Evolutionary conservation across 1,284 basidiomycete genomes (phyloP).

Genomic region (Rhodotorula sp.): DNA sequence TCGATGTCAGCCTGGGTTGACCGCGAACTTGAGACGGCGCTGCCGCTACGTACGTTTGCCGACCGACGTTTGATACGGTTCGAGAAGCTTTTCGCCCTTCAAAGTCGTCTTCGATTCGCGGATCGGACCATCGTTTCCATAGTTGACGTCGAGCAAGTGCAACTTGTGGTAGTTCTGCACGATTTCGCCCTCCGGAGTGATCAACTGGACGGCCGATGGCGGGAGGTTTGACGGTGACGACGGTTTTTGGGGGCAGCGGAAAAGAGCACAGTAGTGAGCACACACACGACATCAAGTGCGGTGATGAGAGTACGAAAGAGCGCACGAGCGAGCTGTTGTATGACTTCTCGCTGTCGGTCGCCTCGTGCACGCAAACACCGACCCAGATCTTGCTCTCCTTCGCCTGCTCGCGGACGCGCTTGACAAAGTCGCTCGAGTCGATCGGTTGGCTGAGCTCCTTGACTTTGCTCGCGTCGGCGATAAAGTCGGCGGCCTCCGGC

Average conservation of each 20-base stretch:
- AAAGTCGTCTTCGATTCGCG: constrained; percentile 50
- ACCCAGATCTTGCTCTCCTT: constrained; percentile 50
- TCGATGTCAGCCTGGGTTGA: neutral
- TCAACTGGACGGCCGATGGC: constrained; percentile 49
- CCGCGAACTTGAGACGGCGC: neutral
- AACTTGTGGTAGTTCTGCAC: constrained; percentile 53
- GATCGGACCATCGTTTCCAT: constrained; percentile 46
- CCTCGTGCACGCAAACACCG: constrained; percentile 54
- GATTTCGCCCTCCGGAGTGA: constrained; percentile 51
- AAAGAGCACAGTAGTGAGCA: no score
- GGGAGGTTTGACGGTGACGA: constrained; percentile 5
- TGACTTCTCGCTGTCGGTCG: constrained; percentile 32
- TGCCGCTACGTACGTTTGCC: constrained; percentile 45
- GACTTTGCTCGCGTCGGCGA: constrained; percentile 46
- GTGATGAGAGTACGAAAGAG: constrained; percentile 27
- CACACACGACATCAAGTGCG: no score
- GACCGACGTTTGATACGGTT: constrained; percentile 47
- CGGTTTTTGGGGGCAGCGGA: neutral
- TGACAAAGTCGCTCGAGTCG: constrained; percentile 46
- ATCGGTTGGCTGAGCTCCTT: constrained; percentile 42
- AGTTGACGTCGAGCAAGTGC: constrained; percentile 57
- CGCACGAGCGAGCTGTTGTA: constrained; percentile 32
- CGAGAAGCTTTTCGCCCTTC: constrained; percentile 48
- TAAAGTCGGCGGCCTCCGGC: constrained; percentile 57
- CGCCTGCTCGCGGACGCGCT: constrained; percentile 50